A percentile compares a stretch with the other conserved stretches of the same genome.
These are phyloP conservation scores for Chlorella variabilis DNA, from an alignment of 163 green algal genomes.

Conservation along the genomic window DNA sequence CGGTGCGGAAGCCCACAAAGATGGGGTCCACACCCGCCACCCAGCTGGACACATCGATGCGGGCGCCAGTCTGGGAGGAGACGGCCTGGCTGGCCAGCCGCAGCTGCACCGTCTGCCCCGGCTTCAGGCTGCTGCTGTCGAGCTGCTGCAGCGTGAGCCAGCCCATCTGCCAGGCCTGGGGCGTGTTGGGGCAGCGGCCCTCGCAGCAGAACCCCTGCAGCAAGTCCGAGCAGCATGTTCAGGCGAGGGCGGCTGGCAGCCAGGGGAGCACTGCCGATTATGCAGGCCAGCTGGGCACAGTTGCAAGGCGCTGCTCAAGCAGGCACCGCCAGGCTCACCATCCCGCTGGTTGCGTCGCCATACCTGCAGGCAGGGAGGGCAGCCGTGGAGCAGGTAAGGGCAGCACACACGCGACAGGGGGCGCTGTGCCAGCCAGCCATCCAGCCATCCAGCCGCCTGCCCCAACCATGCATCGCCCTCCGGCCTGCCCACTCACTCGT, in stretches of 20 bases:
- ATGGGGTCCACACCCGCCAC: background rate
- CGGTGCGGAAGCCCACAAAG: background rate
- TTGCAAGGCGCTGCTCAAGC: too few relatives aligned
- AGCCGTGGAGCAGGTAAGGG: too few relatives aligned
- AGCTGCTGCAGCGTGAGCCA: constrained; percentile 30
- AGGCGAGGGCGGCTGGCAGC: too few relatives aligned
- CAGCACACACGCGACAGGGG: too few relatives aligned
- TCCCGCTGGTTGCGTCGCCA: background rate
- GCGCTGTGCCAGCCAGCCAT: too few relatives aligned
- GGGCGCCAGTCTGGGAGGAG: background rate
- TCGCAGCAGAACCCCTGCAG: constrained; percentile 33
- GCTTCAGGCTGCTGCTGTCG: constrained; percentile 7
- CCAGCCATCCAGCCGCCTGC: too few relatives aligned
- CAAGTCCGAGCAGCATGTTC: too few relatives aligned
- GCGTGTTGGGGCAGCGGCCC: constrained; percentile 6
- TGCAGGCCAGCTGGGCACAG: too few relatives aligned
- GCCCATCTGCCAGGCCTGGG: constrained; percentile 36
- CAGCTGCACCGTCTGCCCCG: background rate
- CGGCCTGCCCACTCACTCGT: background rate
- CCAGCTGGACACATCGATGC: background rate
- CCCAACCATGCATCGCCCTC: too few relatives aligned
- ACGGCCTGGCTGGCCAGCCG: background rate
- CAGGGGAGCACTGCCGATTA: too few relatives aligned
- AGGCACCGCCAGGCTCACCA: too few relatives aligned
- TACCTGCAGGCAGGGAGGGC: constrained; percentile 6